Base-by-base conservation (phyloP, 169 alveolate species). In the Besnoitia besnoiti region DNA sequence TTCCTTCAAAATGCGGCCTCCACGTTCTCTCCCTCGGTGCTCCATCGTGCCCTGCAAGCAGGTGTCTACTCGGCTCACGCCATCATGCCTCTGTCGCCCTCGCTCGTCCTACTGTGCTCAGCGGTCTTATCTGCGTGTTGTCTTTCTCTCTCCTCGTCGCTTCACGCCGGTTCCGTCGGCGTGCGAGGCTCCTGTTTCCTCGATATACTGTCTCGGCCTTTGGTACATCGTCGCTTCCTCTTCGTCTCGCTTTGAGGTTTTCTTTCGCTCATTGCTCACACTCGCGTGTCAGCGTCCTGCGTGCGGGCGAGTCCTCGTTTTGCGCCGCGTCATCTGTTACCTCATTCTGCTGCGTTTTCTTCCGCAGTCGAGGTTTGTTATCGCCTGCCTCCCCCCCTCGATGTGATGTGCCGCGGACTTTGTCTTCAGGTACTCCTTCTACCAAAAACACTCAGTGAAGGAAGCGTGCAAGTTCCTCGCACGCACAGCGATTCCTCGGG, bases 401-500 rank as follows among this genome's bases (percentile, higher is more conserved):
- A 16, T 14, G 12, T 14, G 59, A 14, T 40, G 16, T 16, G 47
- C 85, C 8, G 47, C 24, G 7, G 40, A 12, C 46, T 82, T 33
- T 44, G 37, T 19, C 91, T 35, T 59, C 40, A 85, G 91, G 59
- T 85, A 85, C 46, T 40, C 91, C 40, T 85, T 85, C 80, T 85
- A 85, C 55, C 91, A 85, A 55, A 79, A 80, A 37, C 42, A 55
- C 55, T 0, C 91, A 12, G 77, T 85, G 37, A 85, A 85, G 51
- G 91, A 85, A 27, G 91, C 76, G 2, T 39, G 61, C 80, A 85
- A 85, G 55, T 85, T 85, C 80, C 39, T 85, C 16, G 91, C 80
- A 5, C 47, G 91, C 16, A 85, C 80, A 2, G 91, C 91, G 2
- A 50, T 85, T 33, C 91, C 91, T 10, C 30, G 91, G 30, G 91